Percentiles rank a stretch among this genome's conserved stretches.
Conservation (phyloP, 345 rosid species). For the Hibiscus mutabilis region DNA sequence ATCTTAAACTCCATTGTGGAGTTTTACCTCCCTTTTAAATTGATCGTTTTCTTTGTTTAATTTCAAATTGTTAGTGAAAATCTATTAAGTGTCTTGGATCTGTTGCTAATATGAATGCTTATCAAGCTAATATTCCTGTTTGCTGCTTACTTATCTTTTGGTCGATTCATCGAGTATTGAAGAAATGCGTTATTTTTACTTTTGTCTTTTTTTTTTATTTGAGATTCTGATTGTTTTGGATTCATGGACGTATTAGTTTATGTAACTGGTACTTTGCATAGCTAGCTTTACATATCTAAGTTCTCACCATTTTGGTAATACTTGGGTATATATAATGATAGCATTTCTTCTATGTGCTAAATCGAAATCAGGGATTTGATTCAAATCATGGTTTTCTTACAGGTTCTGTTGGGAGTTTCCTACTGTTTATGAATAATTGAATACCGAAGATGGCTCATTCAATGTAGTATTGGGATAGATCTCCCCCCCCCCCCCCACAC, state of each 20-base stretch:
- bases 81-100: no score
- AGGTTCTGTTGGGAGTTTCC: slow-evolving; percentile 19
- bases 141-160: slow-evolving; percentile 2
- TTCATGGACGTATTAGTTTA: background rate
- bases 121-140: background rate
- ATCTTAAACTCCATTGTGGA: no score
- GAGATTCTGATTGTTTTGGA: background rate
- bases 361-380: background rate
- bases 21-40: no score
- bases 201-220: background rate
- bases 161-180: slow-evolving; percentile 6
- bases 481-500: no score
- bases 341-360: background rate
- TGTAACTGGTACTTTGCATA: background rate
- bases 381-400: background rate
- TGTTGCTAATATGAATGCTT: background rate
- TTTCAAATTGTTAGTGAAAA: background rate
- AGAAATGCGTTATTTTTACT: slow-evolving; percentile 1
- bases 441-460: slow-evolving; percentile 20
- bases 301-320: background rate
- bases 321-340: background rate
- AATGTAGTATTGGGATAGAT: no score
- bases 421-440: no score
- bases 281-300: background rate
- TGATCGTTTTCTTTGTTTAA: background rate